These are phyloP conservation scores for Heterobasidion parviporum DNA, from an alignment of 1,284 basidiomycete species.

Conservation along the genomic window DNA sequence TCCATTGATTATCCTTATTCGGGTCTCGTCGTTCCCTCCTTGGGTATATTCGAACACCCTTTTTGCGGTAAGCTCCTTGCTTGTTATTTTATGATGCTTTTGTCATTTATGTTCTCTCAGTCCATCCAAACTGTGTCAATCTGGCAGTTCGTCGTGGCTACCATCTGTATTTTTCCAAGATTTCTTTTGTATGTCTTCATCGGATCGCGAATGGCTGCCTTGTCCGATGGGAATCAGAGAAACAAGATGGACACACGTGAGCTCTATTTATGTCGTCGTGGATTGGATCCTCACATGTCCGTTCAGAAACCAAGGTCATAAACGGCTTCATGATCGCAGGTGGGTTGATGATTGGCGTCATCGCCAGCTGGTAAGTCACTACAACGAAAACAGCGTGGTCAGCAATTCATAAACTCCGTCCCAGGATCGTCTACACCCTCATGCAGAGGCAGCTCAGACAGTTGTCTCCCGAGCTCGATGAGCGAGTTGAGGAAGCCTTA, in stretches of 20 bases:
- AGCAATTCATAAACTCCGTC: neutral
- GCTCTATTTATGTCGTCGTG: slow-evolving; percentile 9
- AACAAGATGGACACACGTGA: slow-evolving; percentile 67
- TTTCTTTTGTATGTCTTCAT: slow-evolving; percentile 68
- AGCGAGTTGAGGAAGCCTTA: slow-evolving; percentile 51
- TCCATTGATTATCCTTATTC: slow-evolving; percentile 70
- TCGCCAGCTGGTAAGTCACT: slow-evolving; percentile 55
- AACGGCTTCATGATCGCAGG: slow-evolving; percentile 51
- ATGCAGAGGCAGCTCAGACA: slow-evolving; percentile 48
- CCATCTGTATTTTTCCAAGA: slow-evolving; percentile 62
- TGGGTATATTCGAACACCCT: slow-evolving; percentile 77
- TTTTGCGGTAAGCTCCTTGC: slow-evolving; percentile 53
- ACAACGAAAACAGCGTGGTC: neutral
- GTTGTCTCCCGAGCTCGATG: slow-evolving; percentile 40
- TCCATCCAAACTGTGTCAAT: slow-evolving; percentile 67
- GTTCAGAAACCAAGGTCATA: slow-evolving; percentile 52
- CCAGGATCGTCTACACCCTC: slow-evolving; percentile 55
- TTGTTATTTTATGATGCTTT: neutral
- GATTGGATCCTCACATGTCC: neutral
- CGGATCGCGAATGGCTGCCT: slow-evolving; percentile 62
- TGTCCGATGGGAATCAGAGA: slow-evolving; percentile 72
- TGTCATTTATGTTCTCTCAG: slow-evolving; percentile 24
- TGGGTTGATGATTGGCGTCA: slow-evolving; percentile 46
- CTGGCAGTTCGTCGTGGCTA: slow-evolving; percentile 71
- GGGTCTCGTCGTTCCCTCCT: slow-evolving; percentile 76